phyloP scores from a whole-genome alignment of 164 flowering plant genomes.

The Liriodendron chinense region DNA sequence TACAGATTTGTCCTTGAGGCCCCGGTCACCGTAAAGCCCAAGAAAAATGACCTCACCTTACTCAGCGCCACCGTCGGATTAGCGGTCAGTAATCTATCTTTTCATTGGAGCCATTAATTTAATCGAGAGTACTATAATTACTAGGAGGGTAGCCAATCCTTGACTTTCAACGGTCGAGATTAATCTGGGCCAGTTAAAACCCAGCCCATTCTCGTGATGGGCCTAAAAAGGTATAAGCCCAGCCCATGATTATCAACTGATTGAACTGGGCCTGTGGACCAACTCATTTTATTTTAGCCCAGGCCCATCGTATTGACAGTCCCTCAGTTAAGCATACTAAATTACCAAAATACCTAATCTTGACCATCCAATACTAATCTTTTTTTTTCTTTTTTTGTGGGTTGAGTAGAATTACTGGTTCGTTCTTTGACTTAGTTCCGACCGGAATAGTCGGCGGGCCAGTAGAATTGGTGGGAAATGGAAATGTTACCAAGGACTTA shows the following conservation, averaged over 20 bases:
- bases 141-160: no score
- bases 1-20: slow-evolving; percentile 12
- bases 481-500: slow-evolving; percentile 40
- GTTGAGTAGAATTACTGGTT: slow-evolving; percentile 53
- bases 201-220: no score
- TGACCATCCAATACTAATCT: neutral
- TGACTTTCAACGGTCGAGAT: no score
- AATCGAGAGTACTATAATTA: neutral
- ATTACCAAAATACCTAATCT: no score
- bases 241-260: no score
- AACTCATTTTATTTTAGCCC: no score
- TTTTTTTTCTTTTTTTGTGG: neutral
- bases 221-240: no score
- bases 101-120: neutral
- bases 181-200: no score
- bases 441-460: slow-evolving; percentile 52
- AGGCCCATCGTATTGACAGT: no score
- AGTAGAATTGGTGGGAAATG: slow-evolving; percentile 38
- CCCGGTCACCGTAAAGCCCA: slow-evolving; percentile 28
- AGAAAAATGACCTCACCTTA: slow-evolving; percentile 44
- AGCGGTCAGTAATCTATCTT: slow-evolving; percentile 20
- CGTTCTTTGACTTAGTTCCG: slow-evolving; percentile 30
- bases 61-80: slow-evolving; percentile 65
- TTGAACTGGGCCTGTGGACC: no score
- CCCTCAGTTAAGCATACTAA: no score